Evolutionary conservation across 768 basidiomycete genomes (phyloP).

Genomic region (Agrocybe chaxingu): DNA sequence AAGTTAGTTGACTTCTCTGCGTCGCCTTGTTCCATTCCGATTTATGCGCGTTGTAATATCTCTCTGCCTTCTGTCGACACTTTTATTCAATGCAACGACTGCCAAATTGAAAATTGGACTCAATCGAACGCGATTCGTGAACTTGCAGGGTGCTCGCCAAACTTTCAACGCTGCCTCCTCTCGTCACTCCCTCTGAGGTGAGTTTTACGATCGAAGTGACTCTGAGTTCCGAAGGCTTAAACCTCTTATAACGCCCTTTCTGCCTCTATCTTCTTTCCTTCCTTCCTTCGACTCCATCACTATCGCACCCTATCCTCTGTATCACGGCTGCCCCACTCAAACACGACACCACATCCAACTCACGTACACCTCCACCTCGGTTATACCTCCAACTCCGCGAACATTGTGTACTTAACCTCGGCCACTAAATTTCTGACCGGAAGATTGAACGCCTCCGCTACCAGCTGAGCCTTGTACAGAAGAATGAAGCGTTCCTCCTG

Average conservation of each 20-base stretch:
- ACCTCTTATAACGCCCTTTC: slow-evolving; percentile 1
- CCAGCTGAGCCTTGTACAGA: slow-evolving; percentile 77
- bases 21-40: too few relatives aligned
- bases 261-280: slow-evolving; percentile 8
- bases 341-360: too few relatives aligned
- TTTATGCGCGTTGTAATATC: too few relatives aligned
- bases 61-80: too few relatives aligned
- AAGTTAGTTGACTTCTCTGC: slow-evolving; percentile 7
- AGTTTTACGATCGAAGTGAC: slow-evolving; percentile 21
- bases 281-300: slow-evolving; percentile 1
- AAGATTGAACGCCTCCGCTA: slow-evolving; percentile 78
- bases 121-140: background rate
- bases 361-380: too few relatives aligned
- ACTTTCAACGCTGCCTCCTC: slow-evolving; percentile 75
- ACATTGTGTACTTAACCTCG: slow-evolving; percentile 1
- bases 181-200: slow-evolving; percentile 93
- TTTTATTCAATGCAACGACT: too few relatives aligned
- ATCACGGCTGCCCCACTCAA: too few relatives aligned
- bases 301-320: too few relatives aligned
- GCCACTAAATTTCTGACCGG: background rate
- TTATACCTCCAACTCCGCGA: background rate
- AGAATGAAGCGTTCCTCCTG: slow-evolving; percentile 87
- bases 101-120: too few relatives aligned
- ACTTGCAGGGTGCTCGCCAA: slow-evolving; percentile 68
- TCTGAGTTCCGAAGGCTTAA: slow-evolving; percentile 22